These are phyloP conservation scores for Bombardia bombarda DNA, from an alignment of 495 filamentous ascomycete species.

Conservation along the genomic window DNA sequence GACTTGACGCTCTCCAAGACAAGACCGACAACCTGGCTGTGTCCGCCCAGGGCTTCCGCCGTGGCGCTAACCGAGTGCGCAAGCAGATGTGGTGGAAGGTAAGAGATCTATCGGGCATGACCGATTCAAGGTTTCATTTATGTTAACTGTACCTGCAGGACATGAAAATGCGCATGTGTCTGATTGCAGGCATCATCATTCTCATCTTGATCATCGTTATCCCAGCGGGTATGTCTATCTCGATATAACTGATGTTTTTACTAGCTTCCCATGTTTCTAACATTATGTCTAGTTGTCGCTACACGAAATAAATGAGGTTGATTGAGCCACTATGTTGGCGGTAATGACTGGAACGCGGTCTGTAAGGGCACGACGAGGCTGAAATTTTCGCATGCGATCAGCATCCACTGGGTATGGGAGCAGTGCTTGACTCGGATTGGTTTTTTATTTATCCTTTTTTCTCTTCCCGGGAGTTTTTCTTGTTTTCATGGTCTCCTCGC, in stretches of 20 bases:
- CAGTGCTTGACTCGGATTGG: slow-evolving; percentile 18
- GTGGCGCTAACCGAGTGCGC: slow-evolving; percentile 88
- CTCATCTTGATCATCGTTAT: slow-evolving; percentile 89
- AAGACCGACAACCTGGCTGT: slow-evolving; percentile 91
- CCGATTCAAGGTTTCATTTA: background rate
- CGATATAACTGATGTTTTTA: no score
- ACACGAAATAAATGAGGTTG: slow-evolving; percentile 16
- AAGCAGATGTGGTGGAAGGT: slow-evolving; percentile 75
- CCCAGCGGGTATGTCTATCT: slow-evolving; percentile 58
- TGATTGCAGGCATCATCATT: slow-evolving; percentile 80
- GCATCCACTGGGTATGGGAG: slow-evolving; percentile 19
- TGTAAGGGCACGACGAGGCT: slow-evolving; percentile 20
- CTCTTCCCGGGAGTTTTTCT: slow-evolving; percentile 23
- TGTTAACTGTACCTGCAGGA: slow-evolving; percentile 52
- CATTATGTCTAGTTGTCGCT: no score
- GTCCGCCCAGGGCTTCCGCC: slow-evolving; percentile 88
- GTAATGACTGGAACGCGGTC: slow-evolving; percentile 14
- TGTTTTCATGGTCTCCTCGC: slow-evolving; percentile 20
- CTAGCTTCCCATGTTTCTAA: no score
- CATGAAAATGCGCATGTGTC: slow-evolving; percentile 99
- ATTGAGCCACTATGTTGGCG: slow-evolving; percentile 5
- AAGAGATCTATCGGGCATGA: background rate
- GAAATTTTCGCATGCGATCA: slow-evolving; percentile 22
- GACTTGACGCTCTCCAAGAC: slow-evolving; percentile 82
- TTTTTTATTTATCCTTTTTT: slow-evolving; percentile 26